Evolutionary conservation across 1,284 basidiomycete genomes (phyloP).

Genomic region (Baeospora myosura): DNA sequence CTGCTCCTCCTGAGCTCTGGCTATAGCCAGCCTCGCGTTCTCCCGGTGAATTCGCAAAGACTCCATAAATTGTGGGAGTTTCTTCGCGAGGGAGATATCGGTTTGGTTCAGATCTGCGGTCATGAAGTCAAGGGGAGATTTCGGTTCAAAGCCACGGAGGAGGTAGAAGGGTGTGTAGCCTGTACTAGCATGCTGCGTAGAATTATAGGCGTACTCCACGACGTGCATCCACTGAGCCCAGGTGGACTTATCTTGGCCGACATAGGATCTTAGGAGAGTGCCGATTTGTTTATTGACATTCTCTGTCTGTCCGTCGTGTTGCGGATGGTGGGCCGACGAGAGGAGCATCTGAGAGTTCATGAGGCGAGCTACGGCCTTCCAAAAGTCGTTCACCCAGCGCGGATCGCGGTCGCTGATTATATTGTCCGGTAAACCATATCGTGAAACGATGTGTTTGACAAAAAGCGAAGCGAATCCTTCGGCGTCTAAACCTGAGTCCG

Average conservation of each 20-base stretch:
- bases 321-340: slow-evolving; percentile 24
- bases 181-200: slow-evolving; percentile 16
- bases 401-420: background rate
- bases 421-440: slow-evolving; percentile 19
- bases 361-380: slow-evolving; percentile 15
- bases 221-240: slow-evolving; percentile 11
- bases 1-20: too few species aligned
- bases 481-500: slow-evolving; percentile 18
- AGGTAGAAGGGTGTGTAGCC: slow-evolving; percentile 16
- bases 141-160: slow-evolving; percentile 16
- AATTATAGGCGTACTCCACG: slow-evolving; percentile 19
- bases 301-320: slow-evolving; percentile 26
- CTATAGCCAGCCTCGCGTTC: too few species aligned
- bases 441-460: slow-evolving; percentile 18
- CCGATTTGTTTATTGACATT: slow-evolving; percentile 25
- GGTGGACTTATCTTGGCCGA: slow-evolving; percentile 10
- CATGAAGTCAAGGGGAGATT: too few species aligned
- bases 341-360: slow-evolving; percentile 17
- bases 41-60: too few species aligned
- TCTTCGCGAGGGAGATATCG: too few species aligned
- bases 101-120: too few species aligned
- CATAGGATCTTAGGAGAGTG: slow-evolving; percentile 18
- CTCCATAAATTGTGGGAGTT: too few species aligned
- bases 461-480: slow-evolving; percentile 20
- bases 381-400: background rate